phyloP scores from a whole-genome alignment of 768 basidiomycete genomes.

The Hysterangium stoloniferum region DNA sequence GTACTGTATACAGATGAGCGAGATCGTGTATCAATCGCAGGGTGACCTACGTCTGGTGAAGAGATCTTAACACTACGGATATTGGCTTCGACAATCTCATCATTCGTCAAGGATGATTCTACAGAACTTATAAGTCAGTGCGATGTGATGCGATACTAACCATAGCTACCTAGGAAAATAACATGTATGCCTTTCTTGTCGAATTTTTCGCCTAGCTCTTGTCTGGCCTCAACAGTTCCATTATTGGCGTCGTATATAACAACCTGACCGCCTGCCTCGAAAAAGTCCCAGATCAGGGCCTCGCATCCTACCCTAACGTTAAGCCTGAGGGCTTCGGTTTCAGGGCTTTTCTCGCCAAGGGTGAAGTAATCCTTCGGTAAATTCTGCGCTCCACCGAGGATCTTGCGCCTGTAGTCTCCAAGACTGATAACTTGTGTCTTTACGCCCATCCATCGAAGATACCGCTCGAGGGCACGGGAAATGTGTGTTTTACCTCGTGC shows the following conservation, averaged over 20 bases:
- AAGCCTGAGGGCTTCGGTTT: conserved; percentile 71
- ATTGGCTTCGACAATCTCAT: conserved; percentile 88
- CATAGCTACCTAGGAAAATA: conserved; percentile 68
- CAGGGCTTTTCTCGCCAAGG: conserved; percentile 68
- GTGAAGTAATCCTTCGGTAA: conserved; percentile 92
- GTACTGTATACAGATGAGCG: conserved; percentile 47
- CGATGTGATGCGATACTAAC: conserved; percentile 1
- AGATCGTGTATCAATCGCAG: not conserved
- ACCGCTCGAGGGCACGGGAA: conserved; percentile 91
- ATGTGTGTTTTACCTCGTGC: conserved; percentile 97
- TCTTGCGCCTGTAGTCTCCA: conserved; percentile 90
- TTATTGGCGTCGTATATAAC: conserved; percentile 99
- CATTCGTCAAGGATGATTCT: conserved; percentile 91
- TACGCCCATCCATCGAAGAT: conserved; percentile 96
- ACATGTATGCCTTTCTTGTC: conserved; percentile 85
- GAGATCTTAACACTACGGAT: conserved; percentile 97
- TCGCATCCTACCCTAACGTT: conserved; percentile 80
- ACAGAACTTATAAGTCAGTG: conserved; percentile 4
- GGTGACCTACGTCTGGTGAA: conserved; percentile 78
- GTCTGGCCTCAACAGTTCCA: conserved; percentile 59
- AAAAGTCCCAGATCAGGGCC: conserved; percentile 83
- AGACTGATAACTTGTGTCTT: conserved; percentile 93
- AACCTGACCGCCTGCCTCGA: conserved; percentile 82
- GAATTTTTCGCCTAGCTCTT: conserved; percentile 75
- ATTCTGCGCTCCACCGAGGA: conserved; percentile 78